Evolutionary conservation across 140 eudicot genomes (phyloP), one percentile per base, ranked within the genome.

Genomic region (Ambrosia hybrid): DNA sequence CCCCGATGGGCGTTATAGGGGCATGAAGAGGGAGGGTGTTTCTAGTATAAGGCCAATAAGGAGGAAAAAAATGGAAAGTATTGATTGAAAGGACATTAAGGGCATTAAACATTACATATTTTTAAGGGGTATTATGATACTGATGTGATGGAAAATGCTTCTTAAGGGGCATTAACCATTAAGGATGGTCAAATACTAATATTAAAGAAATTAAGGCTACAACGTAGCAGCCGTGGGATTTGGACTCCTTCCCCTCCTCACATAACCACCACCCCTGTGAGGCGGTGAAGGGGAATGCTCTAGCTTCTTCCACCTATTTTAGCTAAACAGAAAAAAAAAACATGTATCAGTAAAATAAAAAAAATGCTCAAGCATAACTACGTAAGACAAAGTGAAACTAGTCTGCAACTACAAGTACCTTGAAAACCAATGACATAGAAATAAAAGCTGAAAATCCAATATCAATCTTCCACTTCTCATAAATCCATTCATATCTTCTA

Each of bases 211-310:
- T 30, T 30, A 30, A 2, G 34, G 34, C 34, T 30, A 30, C 34
- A 30, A 30, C 34, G 2, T 30, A 30, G 34, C 34, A 30, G 34
- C 96, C 78, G 91, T 88, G 3, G 96, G 96, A 72, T 88, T 84
- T 9, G 96, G 96, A 61, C 93, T 91, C 81, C 97, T 89, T 71
- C 89, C 89, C 60, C 96, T 91, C 71, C 96, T 84, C 12, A 91
- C 84, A 63, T 77, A 77, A 77, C 83, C 85, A 43, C 91, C 94
- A 48, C 93, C 91, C 82, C 96, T 86, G 34, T 30, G 34, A 49
- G 97, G 97, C 13, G 96, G 97, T 72, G 97, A 91, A 12, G 96
- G 96, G 37, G 85, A 75, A 58, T 91, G 2, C 2, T 30, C 2
- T 30, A 91, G 80, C 97, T 91, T 39, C 97, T 79, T 83, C 96